Evolutionary conservation across 2,329 filamentous ascomycete genomes (phyloP).

Genomic region (Alternaria rosae): DNA sequence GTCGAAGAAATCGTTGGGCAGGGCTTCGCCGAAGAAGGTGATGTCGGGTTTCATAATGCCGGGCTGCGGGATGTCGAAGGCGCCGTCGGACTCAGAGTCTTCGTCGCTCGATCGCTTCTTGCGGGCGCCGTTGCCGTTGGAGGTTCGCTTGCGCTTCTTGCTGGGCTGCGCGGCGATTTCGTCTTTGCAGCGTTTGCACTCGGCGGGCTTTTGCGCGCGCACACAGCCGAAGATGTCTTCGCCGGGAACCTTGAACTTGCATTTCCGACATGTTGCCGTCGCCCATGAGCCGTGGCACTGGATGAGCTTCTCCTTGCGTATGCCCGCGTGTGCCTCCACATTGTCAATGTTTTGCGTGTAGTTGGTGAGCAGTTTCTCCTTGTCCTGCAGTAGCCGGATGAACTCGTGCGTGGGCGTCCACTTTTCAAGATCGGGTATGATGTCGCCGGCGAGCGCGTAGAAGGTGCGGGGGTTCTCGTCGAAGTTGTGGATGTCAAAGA

Average conservation of each 20-base stretch:
- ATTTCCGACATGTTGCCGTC: slow-evolving; percentile 87
- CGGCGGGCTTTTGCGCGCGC: slow-evolving; percentile 75
- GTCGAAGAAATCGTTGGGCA: slow-evolving; percentile 82
- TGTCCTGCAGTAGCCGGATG: slow-evolving; percentile 85
- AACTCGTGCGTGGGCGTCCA: slow-evolving; percentile 95
- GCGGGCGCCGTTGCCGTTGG: slow-evolving; percentile 52
- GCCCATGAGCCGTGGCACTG: slow-evolving; percentile 98
- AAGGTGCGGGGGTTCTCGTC: slow-evolving; percentile 86
- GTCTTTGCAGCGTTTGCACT: slow-evolving; percentile 74
- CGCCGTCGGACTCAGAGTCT: slow-evolving; percentile 64
- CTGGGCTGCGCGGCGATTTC: slow-evolving; percentile 59
- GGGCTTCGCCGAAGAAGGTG: slow-evolving; percentile 93
- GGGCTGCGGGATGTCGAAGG: slow-evolving; percentile 70
- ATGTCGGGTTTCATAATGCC: slow-evolving; percentile 97
- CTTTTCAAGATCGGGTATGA: slow-evolving; percentile 78
- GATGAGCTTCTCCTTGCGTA: slow-evolving; percentile 80
- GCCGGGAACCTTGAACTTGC: slow-evolving; percentile 75
- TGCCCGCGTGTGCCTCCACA: slow-evolving; percentile 85
- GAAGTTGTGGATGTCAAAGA: slow-evolving; percentile 91
- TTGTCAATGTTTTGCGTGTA: slow-evolving; percentile 99
- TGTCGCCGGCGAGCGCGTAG: slow-evolving; percentile 89
- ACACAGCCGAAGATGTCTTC: slow-evolving; percentile 82
- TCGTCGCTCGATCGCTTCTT: slow-evolving; percentile 61
- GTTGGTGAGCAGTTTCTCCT: slow-evolving; percentile 90
- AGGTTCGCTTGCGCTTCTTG: slow-evolving; percentile 62